phyloP scores from a whole-genome alignment of 306 rosid genomes.

The Prunus persica region DNA sequence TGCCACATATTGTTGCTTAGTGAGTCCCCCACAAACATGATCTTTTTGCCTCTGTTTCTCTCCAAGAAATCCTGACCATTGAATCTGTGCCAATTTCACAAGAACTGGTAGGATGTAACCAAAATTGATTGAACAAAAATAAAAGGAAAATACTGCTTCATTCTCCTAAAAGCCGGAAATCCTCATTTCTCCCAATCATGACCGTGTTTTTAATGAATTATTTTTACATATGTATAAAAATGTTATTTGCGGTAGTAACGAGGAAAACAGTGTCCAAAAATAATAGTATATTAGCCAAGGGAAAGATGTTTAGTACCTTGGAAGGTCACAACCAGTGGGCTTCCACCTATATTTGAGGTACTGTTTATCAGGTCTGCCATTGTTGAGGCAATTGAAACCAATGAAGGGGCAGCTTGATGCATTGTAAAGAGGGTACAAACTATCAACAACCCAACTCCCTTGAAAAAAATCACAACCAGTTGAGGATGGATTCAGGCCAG shows the following conservation, averaged over 20 bases:
- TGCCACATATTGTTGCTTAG: conserved; percentile 79
- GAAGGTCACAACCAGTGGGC: conserved; percentile 51
- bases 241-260: too few species aligned
- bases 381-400: conserved; percentile 46
- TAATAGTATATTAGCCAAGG: too few species aligned
- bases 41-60: conserved; percentile 56
- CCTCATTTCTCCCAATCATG: too few species aligned
- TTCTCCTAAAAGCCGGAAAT: too few species aligned
- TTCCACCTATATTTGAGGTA: conserved; percentile 65
- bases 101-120: not conserved
- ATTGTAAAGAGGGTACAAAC: conserved; percentile 47
- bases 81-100: conserved; percentile 39
- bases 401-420: conserved; percentile 51
- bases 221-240: too few species aligned
- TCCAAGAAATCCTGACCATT: conserved; percentile 56
- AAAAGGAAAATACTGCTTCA: too few species aligned
- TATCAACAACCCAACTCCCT: conserved; percentile 50
- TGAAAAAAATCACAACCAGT: conserved; percentile 32
- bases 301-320: conserved; percentile 33
- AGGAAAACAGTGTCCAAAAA: too few species aligned
- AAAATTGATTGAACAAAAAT: not conserved
- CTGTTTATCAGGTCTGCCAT: conserved; percentile 51
- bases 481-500: not conserved
- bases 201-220: too few species aligned
- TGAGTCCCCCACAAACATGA: conserved; percentile 82